Percentiles rank a stretch among this genome's conserved stretches.
Evolutionary conservation across 768 basidiomycete genomes (phyloP).

Genomic region (Rhizopogon vesiculosus): DNA sequence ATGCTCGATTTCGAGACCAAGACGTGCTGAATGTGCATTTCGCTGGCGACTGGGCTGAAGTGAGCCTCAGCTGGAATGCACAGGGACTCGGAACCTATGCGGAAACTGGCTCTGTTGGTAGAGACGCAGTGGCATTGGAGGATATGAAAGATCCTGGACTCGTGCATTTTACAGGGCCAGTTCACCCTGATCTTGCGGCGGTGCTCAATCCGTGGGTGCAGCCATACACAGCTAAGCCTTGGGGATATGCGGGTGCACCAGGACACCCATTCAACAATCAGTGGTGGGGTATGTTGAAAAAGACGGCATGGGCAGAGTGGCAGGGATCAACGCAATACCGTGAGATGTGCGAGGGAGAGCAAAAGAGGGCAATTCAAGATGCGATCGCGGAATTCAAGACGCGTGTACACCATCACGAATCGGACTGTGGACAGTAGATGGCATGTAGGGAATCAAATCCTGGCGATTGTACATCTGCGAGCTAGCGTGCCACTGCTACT

Average conservation of each 20-base stretch:
- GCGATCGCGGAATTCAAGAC: neutral
- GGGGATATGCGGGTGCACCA: slow-evolving; percentile 52
- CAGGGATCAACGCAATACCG: slow-evolving; percentile 19
- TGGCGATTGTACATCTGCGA: too few relatives aligned
- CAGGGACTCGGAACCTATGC: slow-evolving; percentile 56
- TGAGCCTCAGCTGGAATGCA: slow-evolving; percentile 48
- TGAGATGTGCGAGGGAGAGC: slow-evolving; percentile 11
- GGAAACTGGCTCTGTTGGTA: slow-evolving; percentile 26
- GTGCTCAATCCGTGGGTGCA: slow-evolving; percentile 50
- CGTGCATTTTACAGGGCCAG: slow-evolving; percentile 57
- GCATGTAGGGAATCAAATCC: too few relatives aligned
- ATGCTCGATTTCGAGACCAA: slow-evolving; percentile 39
- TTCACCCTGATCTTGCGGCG: slow-evolving; percentile 39
- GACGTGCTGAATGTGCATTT: slow-evolving; percentile 49
- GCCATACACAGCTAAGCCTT: slow-evolving; percentile 51
- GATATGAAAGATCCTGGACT: slow-evolving; percentile 38
- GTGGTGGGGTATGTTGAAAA: slow-evolving; percentile 42
- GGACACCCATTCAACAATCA: slow-evolving; percentile 43
- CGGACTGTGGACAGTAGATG: too few relatives aligned
- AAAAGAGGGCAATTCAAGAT: slow-evolving; percentile 8
- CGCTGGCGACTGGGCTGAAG: slow-evolving; percentile 33
- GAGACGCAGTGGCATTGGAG: slow-evolving; percentile 27
- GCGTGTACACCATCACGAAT: neutral
- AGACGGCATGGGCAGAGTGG: slow-evolving; percentile 40
- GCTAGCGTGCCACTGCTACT: too few relatives aligned